Evolutionary conservation across 1,284 basidiomycete species (phyloP).

Genomic region (Irpex rosettiformis): DNA sequence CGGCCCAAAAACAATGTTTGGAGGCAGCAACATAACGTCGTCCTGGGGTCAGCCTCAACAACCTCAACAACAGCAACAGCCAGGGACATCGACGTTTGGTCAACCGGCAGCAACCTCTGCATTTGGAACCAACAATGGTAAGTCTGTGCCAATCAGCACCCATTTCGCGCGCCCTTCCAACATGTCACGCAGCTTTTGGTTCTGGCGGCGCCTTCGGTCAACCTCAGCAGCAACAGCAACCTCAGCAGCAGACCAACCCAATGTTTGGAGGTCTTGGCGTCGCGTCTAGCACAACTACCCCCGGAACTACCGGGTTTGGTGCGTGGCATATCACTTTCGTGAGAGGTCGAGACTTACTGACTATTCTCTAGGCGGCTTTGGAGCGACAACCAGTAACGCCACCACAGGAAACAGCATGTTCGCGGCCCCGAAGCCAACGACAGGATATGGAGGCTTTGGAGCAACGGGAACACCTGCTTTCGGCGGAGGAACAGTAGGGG

Average conservation of each 20-base stretch:
- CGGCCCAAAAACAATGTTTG: constrained; percentile 48
- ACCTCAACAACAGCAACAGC: constrained; percentile 39
- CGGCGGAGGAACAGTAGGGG: constrained; percentile 25
- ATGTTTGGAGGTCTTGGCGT: constrained; percentile 67
- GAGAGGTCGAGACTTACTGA: neutral
- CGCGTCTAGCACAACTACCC: constrained; percentile 32
- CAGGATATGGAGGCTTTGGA: constrained; percentile 71
- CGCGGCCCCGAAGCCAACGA: constrained; percentile 58
- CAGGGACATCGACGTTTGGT: constrained; percentile 40
- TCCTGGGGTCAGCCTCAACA: constrained; percentile 64
- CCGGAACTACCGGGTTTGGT: constrained; percentile 50
- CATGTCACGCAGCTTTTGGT: constrained; percentile 39
- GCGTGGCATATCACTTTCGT: constrained; percentile 23
- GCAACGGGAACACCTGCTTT: constrained; percentile 29
- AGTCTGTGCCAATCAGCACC: constrained; percentile 27
- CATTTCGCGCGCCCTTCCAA: constrained; percentile 30
- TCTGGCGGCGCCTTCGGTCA: constrained; percentile 43
- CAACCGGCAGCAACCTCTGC: constrained; percentile 34
- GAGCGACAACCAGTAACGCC: constrained; percentile 35
- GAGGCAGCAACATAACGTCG: constrained; percentile 45
- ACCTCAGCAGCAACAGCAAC: constrained; percentile 44
- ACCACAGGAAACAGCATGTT: constrained; percentile 41
- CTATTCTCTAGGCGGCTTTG: constrained; percentile 51
- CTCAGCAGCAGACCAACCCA: constrained; percentile 68
- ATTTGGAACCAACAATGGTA: constrained; percentile 44